Evolutionary conservation across 352 stramenopile species (phyloP).

Genomic region (Saprolegnia diclina): DNA sequence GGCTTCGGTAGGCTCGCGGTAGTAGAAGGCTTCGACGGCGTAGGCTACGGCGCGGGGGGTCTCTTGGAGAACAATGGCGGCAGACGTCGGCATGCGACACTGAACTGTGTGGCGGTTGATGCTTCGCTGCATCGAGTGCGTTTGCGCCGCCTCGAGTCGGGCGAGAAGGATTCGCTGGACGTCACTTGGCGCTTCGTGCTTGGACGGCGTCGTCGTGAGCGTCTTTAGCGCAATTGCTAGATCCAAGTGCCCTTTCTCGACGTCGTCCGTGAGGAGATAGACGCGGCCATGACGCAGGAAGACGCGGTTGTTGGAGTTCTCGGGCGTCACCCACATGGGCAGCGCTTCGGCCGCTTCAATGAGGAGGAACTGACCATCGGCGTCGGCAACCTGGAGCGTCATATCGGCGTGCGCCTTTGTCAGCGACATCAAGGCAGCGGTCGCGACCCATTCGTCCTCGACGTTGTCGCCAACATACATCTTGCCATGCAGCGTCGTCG

Average conservation of each 20-base stretch:
- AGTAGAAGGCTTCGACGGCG: conserved; percentile 70
- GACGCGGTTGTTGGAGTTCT: conserved; percentile 44
- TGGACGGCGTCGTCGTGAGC: conserved; percentile 29
- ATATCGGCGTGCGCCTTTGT: conserved; percentile 35
- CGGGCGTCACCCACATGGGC: conserved; percentile 57
- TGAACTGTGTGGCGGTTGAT: conserved; percentile 49
- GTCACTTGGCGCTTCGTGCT: background rate
- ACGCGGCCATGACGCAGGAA: conserved; percentile 42
- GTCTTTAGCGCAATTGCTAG: conserved; percentile 30
- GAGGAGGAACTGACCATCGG: conserved; percentile 69
- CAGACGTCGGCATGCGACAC: conserved; percentile 41
- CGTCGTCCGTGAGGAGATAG: conserved; percentile 37
- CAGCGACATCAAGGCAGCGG: conserved; percentile 44
- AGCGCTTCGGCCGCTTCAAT: conserved; percentile 67
- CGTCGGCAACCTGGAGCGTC: conserved; percentile 40
- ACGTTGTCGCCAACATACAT: conserved; percentile 52
- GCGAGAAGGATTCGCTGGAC: conserved; percentile 10
- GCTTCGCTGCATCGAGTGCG: conserved; percentile 38
- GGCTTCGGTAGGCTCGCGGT: conserved; percentile 47
- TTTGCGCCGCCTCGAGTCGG: background rate
- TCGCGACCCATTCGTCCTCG: conserved; percentile 66
- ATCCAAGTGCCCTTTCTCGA: background rate
- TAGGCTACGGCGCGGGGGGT: conserved; percentile 35
- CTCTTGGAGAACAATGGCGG: conserved; percentile 35
- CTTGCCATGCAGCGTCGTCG: conserved; percentile 22